Base-by-base conservation (phyloP, 208 protist genomes). In the Sergeia podlipaevii region DNA sequence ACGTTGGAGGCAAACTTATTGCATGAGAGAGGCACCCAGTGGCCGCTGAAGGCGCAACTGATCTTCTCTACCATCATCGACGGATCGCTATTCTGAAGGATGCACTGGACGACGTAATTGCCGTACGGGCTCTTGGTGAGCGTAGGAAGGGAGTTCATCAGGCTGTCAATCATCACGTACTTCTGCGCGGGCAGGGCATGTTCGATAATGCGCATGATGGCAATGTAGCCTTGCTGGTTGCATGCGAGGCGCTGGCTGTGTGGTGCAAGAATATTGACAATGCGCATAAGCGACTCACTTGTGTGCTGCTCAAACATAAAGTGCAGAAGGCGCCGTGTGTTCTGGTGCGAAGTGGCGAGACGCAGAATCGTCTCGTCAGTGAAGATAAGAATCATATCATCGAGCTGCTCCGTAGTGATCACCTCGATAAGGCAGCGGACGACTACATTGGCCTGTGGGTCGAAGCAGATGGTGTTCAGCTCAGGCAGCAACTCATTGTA, bases 1-100 rank as follows among this genome's bases (percentile, higher is more conserved):
- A 93, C 89, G 61, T 96, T 96, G 28, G 83, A 92, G 30, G 78
- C 88, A 63, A 77, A 96, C 70, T 96, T 93, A 58, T 96, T 80
- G 42, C 77, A 80, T 17, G 77, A 85, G 21, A 92, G 69, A 39
- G 55, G 30, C 42, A 89, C 60, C 73, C 73, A 89, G 57, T 88
- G 72, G 1, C 69, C 69, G 13, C 64, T 54, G 61, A 89, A 89
- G 37, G 62, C 70, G 13, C 41, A 49, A 26, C 69, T 72, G 10
- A 85, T 49, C 10, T 77, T 69, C 2, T 62, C 49, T 4, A 78
- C 10, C 0, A 74, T 54, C n/a, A 70, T 57, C 39, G 33, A 50
- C 32, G 52, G 52, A 8, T 88, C 73, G 52, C 70, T 70, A 58
- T 93, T 74, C 55, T 92, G 64, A 15, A 96, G 54, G 36, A 93